Percentiles rank a stretch among this genome's conserved stretches.
These are phyloP conservation scores for Lactifluus pinguis DNA, from an alignment of 768 basidiomycete genomes.

Conservation along the genomic window DNA sequence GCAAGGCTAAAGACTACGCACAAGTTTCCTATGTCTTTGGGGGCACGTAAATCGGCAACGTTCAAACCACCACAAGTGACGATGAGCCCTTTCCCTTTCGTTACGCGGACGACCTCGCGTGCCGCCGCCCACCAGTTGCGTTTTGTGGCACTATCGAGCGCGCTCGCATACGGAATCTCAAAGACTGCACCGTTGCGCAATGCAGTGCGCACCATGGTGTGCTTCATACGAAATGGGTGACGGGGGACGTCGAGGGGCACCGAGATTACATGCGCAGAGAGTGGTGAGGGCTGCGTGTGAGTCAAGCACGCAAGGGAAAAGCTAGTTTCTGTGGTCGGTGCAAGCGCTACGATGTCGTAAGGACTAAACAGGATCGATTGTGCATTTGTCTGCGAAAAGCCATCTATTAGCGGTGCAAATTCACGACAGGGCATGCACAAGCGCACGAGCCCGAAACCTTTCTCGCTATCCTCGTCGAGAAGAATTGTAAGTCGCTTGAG, in stretches of 20 bases:
- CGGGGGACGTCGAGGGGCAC: conserved; percentile 72
- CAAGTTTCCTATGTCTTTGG: conserved; percentile 71
- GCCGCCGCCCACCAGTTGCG: conserved; percentile 81
- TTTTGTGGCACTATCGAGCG: conserved; percentile 52
- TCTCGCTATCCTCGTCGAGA: conserved; percentile 77
- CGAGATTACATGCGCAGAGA: conserved; percentile 75
- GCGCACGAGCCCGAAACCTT: conserved; percentile 71
- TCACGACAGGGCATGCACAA: neutral
- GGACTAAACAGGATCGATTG: conserved; percentile 49
- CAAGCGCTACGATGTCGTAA: conserved; percentile 72
- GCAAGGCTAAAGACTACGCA: conserved; percentile 22
- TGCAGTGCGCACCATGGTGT: conserved; percentile 73
- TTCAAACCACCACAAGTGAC: conserved; percentile 60
- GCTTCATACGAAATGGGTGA: conserved; percentile 73
- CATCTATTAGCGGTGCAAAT: neutral
- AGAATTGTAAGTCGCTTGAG: conserved; percentile 75
- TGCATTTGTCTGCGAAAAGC: conserved; percentile 51
- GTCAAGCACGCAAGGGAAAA: conserved; percentile 78
- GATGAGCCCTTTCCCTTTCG: conserved; percentile 70
- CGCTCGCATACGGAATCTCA: conserved; percentile 71
- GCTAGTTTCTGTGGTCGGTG: conserved; percentile 61
- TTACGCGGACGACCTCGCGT: conserved; percentile 67
- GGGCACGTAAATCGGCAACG: conserved; percentile 56
- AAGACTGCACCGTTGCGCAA: conserved; percentile 77
- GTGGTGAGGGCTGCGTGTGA: conserved; percentile 62